Base-by-base conservation (phyloP, 768 basidiomycete species). In the Phlebiopsis gigantea region DNA sequence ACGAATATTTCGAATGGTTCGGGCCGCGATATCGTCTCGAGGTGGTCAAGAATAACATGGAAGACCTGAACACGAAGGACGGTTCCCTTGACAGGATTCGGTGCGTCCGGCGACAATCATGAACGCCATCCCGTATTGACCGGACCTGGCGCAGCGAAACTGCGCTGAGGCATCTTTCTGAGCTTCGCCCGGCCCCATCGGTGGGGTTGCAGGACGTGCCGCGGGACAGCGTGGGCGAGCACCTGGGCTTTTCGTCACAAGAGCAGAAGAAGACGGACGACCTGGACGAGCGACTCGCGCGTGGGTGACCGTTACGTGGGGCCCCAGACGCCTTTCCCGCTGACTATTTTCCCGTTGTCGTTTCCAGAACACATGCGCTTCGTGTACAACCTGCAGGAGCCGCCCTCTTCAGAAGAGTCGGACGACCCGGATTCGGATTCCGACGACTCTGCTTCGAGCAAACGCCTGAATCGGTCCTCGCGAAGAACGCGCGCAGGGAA, bases 1-100 rank as follows among this genome's bases (percentile, higher is more conserved):
- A 87, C 70, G 82, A 86, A 62, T 96, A 93, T 69, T 91, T 98
- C 67, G 96, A 98, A 70, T 99, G 94, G 87, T 98, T 95, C 69
- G 97, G 95, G 0, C 96, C 96, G 15, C 77, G 94, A 59, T 99
- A 95, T 71, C 79, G 94, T 59, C 77, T 99, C 34, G 95, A 98
- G 66, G 95, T 99, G 1, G 79, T 84, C 24, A 79, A 82, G 60
- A 98, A 89, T 65, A 98, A 98, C 66, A 92, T 96, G 89, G 94
- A 97, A 59, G 93, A 98, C 65, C 73, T 90, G 64, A 99, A 98
- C 67, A 71, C 86, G 57, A 82, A 80, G 60, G 88, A 95, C 62
- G 82, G 82, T 9, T 88, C 90, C 26, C 71, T 98, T 30, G 87
- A 96, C 56, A 78, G 77, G 63, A 87, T 95, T 53, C 81, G 87